These are phyloP conservation scores for Meripilus lineatus DNA, from an alignment of 1,284 basidiomycete species.

Conservation along the genomic window DNA sequence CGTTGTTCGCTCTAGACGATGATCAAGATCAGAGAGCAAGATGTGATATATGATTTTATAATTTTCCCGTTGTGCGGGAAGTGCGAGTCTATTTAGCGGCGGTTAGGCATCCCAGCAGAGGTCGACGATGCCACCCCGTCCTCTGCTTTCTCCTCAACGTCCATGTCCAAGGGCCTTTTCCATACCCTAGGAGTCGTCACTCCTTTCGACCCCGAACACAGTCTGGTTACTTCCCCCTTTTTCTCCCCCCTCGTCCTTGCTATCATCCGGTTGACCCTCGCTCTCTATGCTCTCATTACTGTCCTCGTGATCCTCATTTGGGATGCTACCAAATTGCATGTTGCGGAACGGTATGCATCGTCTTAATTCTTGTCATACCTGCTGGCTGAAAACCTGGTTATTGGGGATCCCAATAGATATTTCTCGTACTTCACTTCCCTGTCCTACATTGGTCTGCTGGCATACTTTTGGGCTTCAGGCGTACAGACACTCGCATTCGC, in stretches of 20 bases:
- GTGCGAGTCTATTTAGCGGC: too few species aligned
- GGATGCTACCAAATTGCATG: slow-evolving; percentile 26
- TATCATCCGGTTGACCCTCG: slow-evolving; percentile 42
- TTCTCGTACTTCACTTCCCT: slow-evolving; percentile 63
- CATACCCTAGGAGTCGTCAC: slow-evolving; percentile 18
- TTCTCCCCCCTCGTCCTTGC: slow-evolving; percentile 44
- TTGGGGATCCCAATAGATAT: slow-evolving; percentile 34
- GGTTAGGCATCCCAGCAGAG: too few species aligned
- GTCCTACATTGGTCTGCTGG: slow-evolving; percentile 54
- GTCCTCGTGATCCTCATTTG: slow-evolving; percentile 41
- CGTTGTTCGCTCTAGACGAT: neutral
- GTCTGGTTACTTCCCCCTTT: slow-evolving; percentile 56
- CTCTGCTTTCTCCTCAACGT: slow-evolving; percentile 1
- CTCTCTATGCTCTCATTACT: slow-evolving; percentile 47
- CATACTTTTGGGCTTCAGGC: slow-evolving; percentile 58
- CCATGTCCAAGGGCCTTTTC: slow-evolving; percentile 10
- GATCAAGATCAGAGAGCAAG: too few species aligned
- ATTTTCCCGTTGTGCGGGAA: too few species aligned
- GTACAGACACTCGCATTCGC: slow-evolving; percentile 50
- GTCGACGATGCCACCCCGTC: too few species aligned
- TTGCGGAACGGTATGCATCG: slow-evolving; percentile 20
- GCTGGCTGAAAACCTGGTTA: too few species aligned
- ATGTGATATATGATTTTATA: too few species aligned
- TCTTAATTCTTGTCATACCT: too few species aligned
- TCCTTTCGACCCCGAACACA: slow-evolving; percentile 48